Evolutionary conservation across 768 basidiomycete species (phyloP), one percentile per base, ranked within the genome.

Genomic region (Suillus placidus): DNA sequence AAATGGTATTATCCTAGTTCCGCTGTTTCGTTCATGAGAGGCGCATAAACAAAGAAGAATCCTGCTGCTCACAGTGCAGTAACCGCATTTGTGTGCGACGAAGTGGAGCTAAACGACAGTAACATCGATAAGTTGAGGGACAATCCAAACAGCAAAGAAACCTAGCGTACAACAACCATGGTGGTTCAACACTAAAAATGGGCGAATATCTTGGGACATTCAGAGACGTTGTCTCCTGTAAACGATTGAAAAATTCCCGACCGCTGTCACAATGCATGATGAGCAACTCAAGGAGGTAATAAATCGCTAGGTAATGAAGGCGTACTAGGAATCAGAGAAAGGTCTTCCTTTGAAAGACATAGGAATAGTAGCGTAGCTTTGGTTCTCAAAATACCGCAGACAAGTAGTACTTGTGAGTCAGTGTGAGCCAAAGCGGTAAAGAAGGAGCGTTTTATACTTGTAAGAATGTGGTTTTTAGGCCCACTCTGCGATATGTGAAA

Each of bases 401-500:
- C 34, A 5, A 55, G 20, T n/a, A n/a, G 32, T 55, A n/a, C 34
- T 55, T 34, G 54, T 55, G 54, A 55, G 6, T 34, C 32, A 7
- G 54, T 2, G 34, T 12, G 54, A 34, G 18, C 32, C 20, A 55
- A n/a, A 55, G 32, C 2, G 32, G 54, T 13, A n/a, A 20, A 55
- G 52, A 32, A 32, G 20, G 54, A 55, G 20, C 32, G n/a, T 13
- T 34, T 55, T 55, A 55, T 55, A 35, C 32, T 7, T 35, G 32
- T n/a, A n/a, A 13, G 10, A 20, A 20, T 55, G 18, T 34, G 20
- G 32, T 34, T 55, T 34, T 6, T n/a, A 54, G 32, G 52, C 30
- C 52, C 52, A 54, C 52, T 54, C 30, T 54, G 52, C 32, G 10
- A 34, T 55, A 12, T n/a, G 32, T 55, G 54, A 55, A 55, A 34